Percentiles rank a stretch among this genome's conserved stretches.
phyloP scores from a whole-genome alignment of 2,329 filamentous ascomycete species.

The Camptophora hylomeconis region DNA sequence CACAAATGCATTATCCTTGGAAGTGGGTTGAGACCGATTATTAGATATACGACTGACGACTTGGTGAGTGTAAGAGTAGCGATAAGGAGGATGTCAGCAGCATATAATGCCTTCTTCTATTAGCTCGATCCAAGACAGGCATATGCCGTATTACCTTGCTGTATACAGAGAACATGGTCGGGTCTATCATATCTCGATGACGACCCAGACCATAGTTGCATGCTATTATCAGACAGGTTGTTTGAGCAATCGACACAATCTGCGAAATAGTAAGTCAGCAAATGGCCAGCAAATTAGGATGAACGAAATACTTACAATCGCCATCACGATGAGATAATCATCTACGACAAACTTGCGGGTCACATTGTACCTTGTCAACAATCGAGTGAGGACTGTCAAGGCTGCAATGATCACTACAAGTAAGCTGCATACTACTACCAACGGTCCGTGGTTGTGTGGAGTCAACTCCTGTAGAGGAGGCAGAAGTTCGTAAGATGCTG shows the following conservation, averaged over 20 bases:
- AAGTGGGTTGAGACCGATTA: conserved; percentile 17
- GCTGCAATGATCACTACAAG: conserved; percentile 12
- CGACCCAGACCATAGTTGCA: conserved; percentile 14
- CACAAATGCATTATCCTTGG: conserved; percentile 11
- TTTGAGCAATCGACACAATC: conserved; percentile 6
- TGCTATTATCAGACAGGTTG: conserved; percentile 16
- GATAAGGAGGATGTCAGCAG: conserved; percentile 16
- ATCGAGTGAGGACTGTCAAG: too few species aligned
- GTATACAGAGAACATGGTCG: conserved; percentile 9
- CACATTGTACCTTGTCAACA: too few species aligned
- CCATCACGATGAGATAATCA: too few species aligned
- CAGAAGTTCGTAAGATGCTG: too few species aligned
- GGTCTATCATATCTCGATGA: conserved; percentile 7
- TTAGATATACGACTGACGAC: conserved; percentile 14
- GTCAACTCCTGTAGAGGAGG: too few species aligned
- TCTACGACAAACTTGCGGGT: too few species aligned
- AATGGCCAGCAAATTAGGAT: too few species aligned
- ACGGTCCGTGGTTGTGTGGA: conserved; percentile 11
- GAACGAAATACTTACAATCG: too few species aligned
- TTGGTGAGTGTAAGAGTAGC: conserved; percentile 13
- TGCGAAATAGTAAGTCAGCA: too few species aligned
- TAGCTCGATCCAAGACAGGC: too few species aligned
- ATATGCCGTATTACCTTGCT: conserved; percentile 11
- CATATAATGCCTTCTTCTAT: conserved; percentile 13
- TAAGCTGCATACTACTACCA: conserved; percentile 10